Conservation (phyloP, 352 stramenopile species). For the Phytophthora foliorum region DNA sequence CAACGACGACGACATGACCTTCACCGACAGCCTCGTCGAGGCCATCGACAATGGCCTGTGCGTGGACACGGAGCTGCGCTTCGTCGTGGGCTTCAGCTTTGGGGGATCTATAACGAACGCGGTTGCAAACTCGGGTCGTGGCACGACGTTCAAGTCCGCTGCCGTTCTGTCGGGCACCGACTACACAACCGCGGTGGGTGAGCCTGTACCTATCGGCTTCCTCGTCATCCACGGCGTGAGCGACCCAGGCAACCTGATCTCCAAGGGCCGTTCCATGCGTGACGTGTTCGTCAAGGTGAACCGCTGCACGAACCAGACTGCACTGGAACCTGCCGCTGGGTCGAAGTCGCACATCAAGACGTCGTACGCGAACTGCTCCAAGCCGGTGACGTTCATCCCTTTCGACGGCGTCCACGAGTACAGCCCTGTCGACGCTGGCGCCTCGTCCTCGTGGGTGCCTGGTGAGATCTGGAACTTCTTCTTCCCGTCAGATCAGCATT, state of each 20-base stretch:
- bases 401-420: constrained; percentile 48
- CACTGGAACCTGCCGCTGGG: constrained; percentile 23
- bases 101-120: constrained; percentile 41
- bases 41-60: constrained; percentile 38
- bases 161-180: constrained; percentile 31
- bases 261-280: constrained; percentile 29
- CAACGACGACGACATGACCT: constrained; percentile 29
- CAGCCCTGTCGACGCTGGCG: constrained; percentile 34
- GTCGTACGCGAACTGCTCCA: constrained; percentile 41
- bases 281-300: constrained; percentile 45
- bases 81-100: constrained; percentile 49
- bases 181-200: constrained; percentile 33
- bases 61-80: constrained; percentile 43
- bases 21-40: constrained; percentile 39
- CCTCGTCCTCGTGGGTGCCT: constrained; percentile 30
- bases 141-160: constrained; percentile 37
- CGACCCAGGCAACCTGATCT: constrained; percentile 38
- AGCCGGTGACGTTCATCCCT: constrained; percentile 39
- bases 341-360: constrained; percentile 49
- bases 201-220: constrained; percentile 33
- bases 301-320: constrained; percentile 38
- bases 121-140: constrained; percentile 29
- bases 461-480: constrained; percentile 44
- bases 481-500: constrained; percentile 9
- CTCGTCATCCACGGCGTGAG: constrained; percentile 37